A percentile compares a stretch with the other conserved stretches of the same genome.
These are phyloP conservation scores for Alternaria metachromatica DNA, from an alignment of 2,329 filamentous ascomycete genomes.

Conservation along the genomic window DNA sequence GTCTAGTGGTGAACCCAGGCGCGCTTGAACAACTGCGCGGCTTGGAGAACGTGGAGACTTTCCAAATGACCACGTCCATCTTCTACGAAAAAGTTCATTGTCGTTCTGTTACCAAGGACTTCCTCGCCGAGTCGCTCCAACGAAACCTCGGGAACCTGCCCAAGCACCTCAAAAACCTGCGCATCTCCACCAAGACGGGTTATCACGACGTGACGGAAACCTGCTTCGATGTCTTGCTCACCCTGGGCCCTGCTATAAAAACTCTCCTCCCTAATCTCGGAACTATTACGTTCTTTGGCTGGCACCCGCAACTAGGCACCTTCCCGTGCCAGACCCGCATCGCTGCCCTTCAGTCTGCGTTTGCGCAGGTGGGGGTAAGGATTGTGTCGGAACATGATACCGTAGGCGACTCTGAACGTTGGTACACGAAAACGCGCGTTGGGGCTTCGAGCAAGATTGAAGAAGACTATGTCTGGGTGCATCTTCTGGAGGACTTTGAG, in stretches of 20 bases:
- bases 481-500: not conserved
- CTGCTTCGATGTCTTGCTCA: not conserved
- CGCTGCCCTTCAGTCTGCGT: not conserved
- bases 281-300: not conserved
- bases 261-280: not conserved
- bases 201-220: not conserved
- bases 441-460: not conserved
- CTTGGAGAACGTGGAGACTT: not conserved
- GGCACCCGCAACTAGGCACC: slow-evolving; percentile 3
- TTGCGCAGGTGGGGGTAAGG: not conserved
- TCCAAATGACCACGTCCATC: not conserved
- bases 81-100: not conserved
- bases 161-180: not conserved
- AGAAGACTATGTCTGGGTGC: slow-evolving; percentile 7
- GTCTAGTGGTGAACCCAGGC: not conserved
- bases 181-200: not conserved
- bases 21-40: not conserved
- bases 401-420: not conserved
- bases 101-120: not conserved
- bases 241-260: not conserved
- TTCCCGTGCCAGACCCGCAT: slow-evolving; percentile 6
- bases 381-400: not conserved
- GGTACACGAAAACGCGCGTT: not conserved
- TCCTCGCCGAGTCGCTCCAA: not conserved
- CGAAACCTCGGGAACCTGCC: slow-evolving; percentile 2